phyloP scores from a whole-genome alignment of 1,284 basidiomycete species.

The Pseudozyma sp. region DNA sequence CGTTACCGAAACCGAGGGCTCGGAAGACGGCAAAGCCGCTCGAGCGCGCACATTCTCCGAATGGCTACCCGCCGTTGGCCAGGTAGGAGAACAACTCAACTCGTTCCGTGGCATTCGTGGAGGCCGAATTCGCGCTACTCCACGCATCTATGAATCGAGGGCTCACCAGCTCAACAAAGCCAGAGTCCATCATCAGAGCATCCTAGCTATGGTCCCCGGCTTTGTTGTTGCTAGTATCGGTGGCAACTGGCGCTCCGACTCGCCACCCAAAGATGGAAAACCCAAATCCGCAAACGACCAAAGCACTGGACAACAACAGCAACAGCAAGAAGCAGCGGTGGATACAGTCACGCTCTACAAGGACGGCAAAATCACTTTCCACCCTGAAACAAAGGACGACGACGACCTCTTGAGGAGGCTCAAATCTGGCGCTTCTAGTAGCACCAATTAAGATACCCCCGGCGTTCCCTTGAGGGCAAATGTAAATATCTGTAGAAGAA shows the following conservation, averaged over 20 bases:
- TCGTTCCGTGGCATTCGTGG: conserved; percentile 70
- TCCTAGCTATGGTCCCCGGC: conserved; percentile 73
- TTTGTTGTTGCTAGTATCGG: conserved; percentile 63
- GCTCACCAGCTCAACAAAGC: conserved; percentile 61
- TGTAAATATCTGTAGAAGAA: not conserved
- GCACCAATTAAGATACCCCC: conserved; percentile 2
- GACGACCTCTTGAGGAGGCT: conserved; percentile 32
- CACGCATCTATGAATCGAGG: conserved; percentile 65
- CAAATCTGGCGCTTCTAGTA: conserved; percentile 12
- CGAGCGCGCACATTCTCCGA: conserved; percentile 72
- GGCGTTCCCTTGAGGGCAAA: not conserved
- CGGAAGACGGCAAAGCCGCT: conserved; percentile 71
- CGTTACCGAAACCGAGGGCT: conserved; percentile 14
- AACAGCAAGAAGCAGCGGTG: conserved; percentile 30
- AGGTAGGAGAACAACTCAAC: conserved; percentile 68
- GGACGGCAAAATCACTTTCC: conserved; percentile 81
- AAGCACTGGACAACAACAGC: conserved; percentile 1
- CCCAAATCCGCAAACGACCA: conserved; percentile 1
- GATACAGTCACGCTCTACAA: conserved; percentile 50
- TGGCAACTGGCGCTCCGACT: conserved; percentile 72
- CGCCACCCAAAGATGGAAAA: conserved; percentile 53
- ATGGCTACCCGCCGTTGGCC: conserved; percentile 78
- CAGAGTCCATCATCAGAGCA: conserved; percentile 75
- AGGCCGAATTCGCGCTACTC: conserved; percentile 79
- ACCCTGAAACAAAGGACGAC: conserved; percentile 79